Evolutionary conservation across 495 filamentous ascomycete genomes (phyloP).

Genomic region (Arthonia radiata): DNA sequence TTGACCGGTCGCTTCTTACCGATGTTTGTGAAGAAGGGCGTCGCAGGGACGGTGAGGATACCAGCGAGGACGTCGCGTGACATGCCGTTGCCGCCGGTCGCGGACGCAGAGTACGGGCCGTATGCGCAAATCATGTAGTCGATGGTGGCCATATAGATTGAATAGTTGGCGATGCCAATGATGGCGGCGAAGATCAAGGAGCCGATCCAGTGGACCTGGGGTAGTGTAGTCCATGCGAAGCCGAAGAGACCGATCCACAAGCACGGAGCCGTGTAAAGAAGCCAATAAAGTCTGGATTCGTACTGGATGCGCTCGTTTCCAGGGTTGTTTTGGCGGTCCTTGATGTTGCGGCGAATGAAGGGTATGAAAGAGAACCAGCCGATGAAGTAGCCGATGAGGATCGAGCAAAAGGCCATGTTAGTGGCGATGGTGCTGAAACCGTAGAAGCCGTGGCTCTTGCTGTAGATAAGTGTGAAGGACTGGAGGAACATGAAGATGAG

Average conservation of each 20-base stretch:
- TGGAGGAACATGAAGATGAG: conserved; percentile 46
- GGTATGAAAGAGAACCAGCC: conserved; percentile 29
- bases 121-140: background rate
- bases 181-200: conserved; percentile 36
- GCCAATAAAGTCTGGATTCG: conserved; percentile 34
- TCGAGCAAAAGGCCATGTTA: conserved; percentile 31
- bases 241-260: conserved; percentile 35
- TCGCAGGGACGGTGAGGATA: conserved; percentile 47
- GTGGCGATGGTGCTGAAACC: conserved; percentile 23
- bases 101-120: background rate
- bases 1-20: conserved; percentile 8
- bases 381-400: conserved; percentile 34
- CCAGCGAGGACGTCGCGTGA: conserved; percentile 65
- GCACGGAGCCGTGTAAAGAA: conserved; percentile 30
- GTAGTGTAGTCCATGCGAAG: conserved; percentile 36
- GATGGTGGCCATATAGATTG: conserved; percentile 22
- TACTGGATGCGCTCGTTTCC: conserved; percentile 30
- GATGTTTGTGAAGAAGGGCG: conserved; percentile 34
- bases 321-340: conserved; percentile 21
- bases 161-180: conserved; percentile 43
- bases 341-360: conserved; percentile 25
- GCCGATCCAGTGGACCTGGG: conserved; percentile 34
- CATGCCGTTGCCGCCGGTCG: conserved; percentile 32
- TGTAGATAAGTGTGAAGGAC: conserved; percentile 31
- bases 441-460: no score